These are phyloP conservation scores for Scheffersomyces stipitis DNA, from an alignment of 805 yeast species.

Conservation along the genomic window DNA sequence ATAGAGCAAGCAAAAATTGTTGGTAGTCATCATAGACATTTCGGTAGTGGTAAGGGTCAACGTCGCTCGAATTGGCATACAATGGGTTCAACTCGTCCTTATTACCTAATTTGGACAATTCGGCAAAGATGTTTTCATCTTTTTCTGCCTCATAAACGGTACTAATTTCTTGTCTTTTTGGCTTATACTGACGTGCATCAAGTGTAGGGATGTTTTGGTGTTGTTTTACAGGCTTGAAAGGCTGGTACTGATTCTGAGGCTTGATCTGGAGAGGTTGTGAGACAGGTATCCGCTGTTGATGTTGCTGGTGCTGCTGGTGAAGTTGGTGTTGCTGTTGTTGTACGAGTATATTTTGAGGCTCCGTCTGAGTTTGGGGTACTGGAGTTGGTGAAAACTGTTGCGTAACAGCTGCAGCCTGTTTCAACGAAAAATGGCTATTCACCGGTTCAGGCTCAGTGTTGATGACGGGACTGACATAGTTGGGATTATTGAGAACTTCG, in stretches of 20 bases:
- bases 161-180: background rate
- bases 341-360: background rate
- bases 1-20: slow-evolving; percentile 14
- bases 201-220: background rate
- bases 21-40: slow-evolving; percentile 22
- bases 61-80: background rate
- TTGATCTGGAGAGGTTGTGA: slow-evolving; percentile 12
- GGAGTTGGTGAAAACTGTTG: slow-evolving; percentile 2
- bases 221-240: background rate
- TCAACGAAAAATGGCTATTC: slow-evolving; percentile 7
- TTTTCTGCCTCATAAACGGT: slow-evolving; percentile 4
- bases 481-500: slow-evolving; percentile 10
- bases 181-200: slow-evolving; percentile 1
- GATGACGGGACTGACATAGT: slow-evolving; percentile 8
- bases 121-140: slow-evolving; percentile 9
- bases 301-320: slow-evolving; percentile 7
- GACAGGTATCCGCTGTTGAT: slow-evolving; percentile 14
- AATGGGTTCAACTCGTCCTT: slow-evolving; percentile 6
- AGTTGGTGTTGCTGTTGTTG: slow-evolving; percentile 6
- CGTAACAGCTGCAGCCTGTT: slow-evolving; percentile 4
- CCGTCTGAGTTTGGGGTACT: background rate
- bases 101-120: slow-evolving; percentile 13
- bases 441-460: slow-evolving; percentile 9
- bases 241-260: background rate
- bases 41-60: slow-evolving; percentile 21